Conservation (phyloP, 2,329 filamentous ascomycete genomes). For the Phialophora chinensis region DNA sequence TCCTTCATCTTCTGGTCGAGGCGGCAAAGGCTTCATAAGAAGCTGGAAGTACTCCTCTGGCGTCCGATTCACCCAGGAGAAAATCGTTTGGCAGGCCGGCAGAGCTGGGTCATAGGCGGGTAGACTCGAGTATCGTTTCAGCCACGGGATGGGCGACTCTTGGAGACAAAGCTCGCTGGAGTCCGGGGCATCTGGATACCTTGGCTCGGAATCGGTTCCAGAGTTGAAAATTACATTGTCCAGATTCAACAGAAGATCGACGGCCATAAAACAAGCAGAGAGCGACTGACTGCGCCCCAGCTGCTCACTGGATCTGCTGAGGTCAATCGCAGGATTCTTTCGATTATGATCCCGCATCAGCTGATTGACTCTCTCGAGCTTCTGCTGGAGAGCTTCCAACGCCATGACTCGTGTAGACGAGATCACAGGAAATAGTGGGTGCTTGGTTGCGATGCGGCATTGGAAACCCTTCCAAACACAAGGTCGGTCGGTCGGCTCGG, state of each 20-base stretch:
- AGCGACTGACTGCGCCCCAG: not conserved
- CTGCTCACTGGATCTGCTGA: not conserved
- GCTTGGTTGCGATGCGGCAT: slow-evolving; percentile 3
- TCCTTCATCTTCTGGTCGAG: not conserved
- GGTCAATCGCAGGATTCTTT: not conserved
- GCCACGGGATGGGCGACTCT: slow-evolving; percentile 9
- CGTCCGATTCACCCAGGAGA: slow-evolving; percentile 21
- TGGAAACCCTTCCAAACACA: not conserved
- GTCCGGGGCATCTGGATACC: not conserved
- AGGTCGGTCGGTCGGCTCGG: not conserved
- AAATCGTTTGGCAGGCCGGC: slow-evolving; percentile 7
- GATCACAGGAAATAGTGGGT: slow-evolving; percentile 13
- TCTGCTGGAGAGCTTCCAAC: slow-evolving; percentile 16
- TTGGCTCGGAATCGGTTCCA: not conserved
- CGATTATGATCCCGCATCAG: not conserved
- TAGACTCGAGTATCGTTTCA: slow-evolving; percentile 5
- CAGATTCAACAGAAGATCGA: slow-evolving; percentile 10
- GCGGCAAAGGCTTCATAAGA: slow-evolving; percentile 1
- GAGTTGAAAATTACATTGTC: slow-evolving; percentile 4
- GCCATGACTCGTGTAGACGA: slow-evolving; percentile 7
- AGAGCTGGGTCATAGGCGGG: slow-evolving; percentile 14
- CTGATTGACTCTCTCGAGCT: slow-evolving; percentile 1
- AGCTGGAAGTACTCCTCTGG: slow-evolving; percentile 18
- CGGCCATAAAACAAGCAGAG: slow-evolving; percentile 10
- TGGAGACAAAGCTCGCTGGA: not conserved